phyloP scores from a whole-genome alignment of 169 alveolate genomes.

The Babesia bigemina region DNA sequence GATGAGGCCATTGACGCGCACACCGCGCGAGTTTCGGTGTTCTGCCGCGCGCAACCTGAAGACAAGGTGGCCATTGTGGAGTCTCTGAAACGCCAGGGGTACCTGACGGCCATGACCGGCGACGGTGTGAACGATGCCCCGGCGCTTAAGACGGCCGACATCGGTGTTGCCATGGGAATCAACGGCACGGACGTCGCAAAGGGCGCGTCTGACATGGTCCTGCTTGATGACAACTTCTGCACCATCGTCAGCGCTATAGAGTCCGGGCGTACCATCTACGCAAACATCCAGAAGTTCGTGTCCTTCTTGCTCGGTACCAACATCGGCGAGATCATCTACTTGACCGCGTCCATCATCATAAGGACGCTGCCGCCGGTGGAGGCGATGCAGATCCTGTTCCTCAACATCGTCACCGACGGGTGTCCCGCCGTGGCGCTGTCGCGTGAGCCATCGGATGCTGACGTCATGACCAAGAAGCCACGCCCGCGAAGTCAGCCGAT shows the following conservation, averaged over 20 bases:
- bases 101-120: constrained; percentile 91
- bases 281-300: constrained; percentile 92
- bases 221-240: constrained; percentile 86
- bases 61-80: constrained; percentile 90
- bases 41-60: constrained; percentile 89
- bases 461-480: constrained; percentile 87
- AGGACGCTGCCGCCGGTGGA: constrained; percentile 88
- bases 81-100: constrained; percentile 87
- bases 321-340: constrained; percentile 88
- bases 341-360: constrained; percentile 82
- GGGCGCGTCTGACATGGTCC: constrained; percentile 84
- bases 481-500: constrained; percentile 86
- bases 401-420: constrained; percentile 90
- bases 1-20: constrained; percentile 78
- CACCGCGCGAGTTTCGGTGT: constrained; percentile 79
- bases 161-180: constrained; percentile 95
- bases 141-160: constrained; percentile 88
- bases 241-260: constrained; percentile 89
- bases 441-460: constrained; percentile 89
- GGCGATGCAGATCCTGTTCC: constrained; percentile 88
- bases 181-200: constrained; percentile 90
- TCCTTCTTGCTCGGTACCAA: constrained; percentile 91
- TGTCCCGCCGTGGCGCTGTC: constrained; percentile 93
- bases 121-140: constrained; percentile 93
- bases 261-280: constrained; percentile 90